Percentiles rank a stretch among this genome's conserved stretches.
These are phyloP conservation scores for Didymella glomerata DNA, from an alignment of 2,329 filamentous ascomycete genomes.

Conservation along the genomic window DNA sequence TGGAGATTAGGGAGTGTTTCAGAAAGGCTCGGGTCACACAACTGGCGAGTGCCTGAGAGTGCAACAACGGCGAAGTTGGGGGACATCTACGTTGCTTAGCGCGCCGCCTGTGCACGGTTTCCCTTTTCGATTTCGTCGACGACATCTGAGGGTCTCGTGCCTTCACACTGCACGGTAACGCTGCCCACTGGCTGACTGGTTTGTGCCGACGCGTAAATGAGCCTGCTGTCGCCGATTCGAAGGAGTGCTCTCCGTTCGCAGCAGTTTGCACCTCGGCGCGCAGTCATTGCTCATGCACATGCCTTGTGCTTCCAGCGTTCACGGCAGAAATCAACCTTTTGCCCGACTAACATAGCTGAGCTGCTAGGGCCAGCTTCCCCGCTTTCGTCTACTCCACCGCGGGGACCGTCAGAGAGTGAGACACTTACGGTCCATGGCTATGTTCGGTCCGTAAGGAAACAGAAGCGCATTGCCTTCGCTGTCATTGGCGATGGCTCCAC, in stretches of 20 bases:
- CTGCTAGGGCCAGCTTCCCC: slow-evolving; percentile 64
- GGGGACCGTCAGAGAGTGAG: slow-evolving; percentile 53
- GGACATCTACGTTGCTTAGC: slow-evolving; percentile 1
- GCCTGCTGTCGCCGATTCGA: slow-evolving; percentile 34
- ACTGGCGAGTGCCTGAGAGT: slow-evolving; percentile 13
- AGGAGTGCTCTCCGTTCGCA: slow-evolving; percentile 35
- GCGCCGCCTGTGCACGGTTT: slow-evolving; percentile 15
- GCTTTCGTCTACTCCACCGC: slow-evolving; percentile 50
- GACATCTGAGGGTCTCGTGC: slow-evolving; percentile 24
- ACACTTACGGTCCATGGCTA: slow-evolving; percentile 71
- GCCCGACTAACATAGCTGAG: slow-evolving; percentile 50
- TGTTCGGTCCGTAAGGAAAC: slow-evolving; percentile 83
- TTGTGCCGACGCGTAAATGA: slow-evolving; percentile 42
- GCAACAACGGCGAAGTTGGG: slow-evolving; percentile 3
- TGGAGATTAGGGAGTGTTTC: slow-evolving; percentile 28
- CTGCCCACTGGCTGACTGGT: slow-evolving; percentile 29
- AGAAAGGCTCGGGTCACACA: slow-evolving; percentile 24
- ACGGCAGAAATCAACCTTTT: slow-evolving; percentile 44
- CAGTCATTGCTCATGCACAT: slow-evolving; percentile 27
- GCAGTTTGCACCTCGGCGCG: slow-evolving; percentile 25
- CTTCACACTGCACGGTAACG: slow-evolving; percentile 27
- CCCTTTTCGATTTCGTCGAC: slow-evolving; percentile 28
- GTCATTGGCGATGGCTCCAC: slow-evolving; percentile 89
- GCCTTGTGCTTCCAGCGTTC: slow-evolving; percentile 30
- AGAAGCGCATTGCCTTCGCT: slow-evolving; percentile 85